A percentile compares a stretch with the other conserved stretches of the same genome.
Evolutionary conservation across 805 yeast species (phyloP).

Genomic region (Brettanomyces sp.): DNA sequence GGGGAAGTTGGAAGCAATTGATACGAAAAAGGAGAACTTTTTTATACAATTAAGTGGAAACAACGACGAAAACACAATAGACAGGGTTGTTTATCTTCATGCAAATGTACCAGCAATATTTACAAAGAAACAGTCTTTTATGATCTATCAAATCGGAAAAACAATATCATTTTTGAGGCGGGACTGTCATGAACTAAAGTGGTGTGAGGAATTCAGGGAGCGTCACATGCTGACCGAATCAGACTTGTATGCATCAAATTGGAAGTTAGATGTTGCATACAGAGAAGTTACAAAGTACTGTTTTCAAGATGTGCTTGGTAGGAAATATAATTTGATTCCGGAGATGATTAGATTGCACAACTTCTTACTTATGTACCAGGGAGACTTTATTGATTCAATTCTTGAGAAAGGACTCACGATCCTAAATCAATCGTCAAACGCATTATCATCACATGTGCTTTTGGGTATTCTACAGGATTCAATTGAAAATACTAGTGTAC

Average conservation of each 20-base stretch:
- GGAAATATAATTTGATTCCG: slow-evolving; percentile 36
- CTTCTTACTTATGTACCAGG: slow-evolving; percentile 60
- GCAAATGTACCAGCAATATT: slow-evolving; percentile 39
- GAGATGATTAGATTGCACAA: slow-evolving; percentile 58
- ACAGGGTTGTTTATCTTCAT: slow-evolving; percentile 9
- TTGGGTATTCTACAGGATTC: slow-evolving; percentile 60
- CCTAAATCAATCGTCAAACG: slow-evolving; percentile 52
- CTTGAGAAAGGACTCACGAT: slow-evolving; percentile 43
- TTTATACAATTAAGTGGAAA: slow-evolving; percentile 29
- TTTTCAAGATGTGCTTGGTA: slow-evolving; percentile 39
- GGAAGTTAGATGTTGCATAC: slow-evolving; percentile 33
- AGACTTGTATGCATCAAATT: slow-evolving; percentile 3
- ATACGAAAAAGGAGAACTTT: slow-evolving; percentile 49
- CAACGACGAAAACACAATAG: not conserved
- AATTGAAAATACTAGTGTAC: slow-evolving; percentile 42
- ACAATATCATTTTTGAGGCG: slow-evolving; percentile 53
- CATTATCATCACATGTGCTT: slow-evolving; percentile 56
- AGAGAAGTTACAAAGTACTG: slow-evolving; percentile 39
- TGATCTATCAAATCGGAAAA: slow-evolving; percentile 63
- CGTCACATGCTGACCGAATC: slow-evolving; percentile 3
- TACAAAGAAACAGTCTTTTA: slow-evolving; percentile 28
- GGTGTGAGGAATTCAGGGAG: slow-evolving; percentile 27
- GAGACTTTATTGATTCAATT: slow-evolving; percentile 73
- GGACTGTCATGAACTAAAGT: slow-evolving; percentile 58
- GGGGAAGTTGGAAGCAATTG: slow-evolving; percentile 41